Percentiles rank a stretch among this genome's conserved stretches.
Conservation (phyloP, 2,329 filamentous ascomycete species). For the Trichoderma sp. region DNA sequence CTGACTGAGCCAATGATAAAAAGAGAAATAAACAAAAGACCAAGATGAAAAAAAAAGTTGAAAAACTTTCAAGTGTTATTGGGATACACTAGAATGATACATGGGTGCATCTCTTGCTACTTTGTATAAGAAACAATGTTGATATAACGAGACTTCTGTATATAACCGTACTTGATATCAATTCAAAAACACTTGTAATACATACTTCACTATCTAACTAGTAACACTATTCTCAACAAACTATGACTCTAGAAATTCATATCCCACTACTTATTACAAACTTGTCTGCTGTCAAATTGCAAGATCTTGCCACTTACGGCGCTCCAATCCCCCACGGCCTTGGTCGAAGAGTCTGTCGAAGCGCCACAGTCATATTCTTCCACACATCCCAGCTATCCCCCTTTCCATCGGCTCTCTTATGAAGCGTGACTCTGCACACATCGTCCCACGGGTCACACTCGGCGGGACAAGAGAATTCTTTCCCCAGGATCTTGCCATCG, state of each 20-base stretch:
- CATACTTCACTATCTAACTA: background rate
- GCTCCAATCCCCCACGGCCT: background rate
- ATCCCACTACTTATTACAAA: no score
- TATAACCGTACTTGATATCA: background rate
- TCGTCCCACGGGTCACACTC: conserved; percentile 26
- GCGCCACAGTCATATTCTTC: background rate
- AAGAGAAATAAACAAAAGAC: background rate
- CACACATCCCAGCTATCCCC: background rate
- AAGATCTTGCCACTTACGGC: background rate
- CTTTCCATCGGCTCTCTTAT: background rate
- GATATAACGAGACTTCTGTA: background rate
- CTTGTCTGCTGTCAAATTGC: background rate
- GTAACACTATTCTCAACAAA: accelerated
- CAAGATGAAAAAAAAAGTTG: background rate
- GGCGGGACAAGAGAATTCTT: conserved; percentile 22
- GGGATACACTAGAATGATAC: background rate
- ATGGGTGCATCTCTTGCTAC: background rate
- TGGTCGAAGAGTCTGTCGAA: background rate
- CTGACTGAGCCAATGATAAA: background rate
- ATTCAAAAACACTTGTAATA: background rate
- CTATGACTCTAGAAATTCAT: no score
- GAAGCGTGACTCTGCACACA: background rate
- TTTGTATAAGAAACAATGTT: background rate
- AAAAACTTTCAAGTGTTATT: background rate
- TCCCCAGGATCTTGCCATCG: conserved; percentile 23